Percentiles rank a stretch among this genome's conserved stretches.
Conservation (phyloP, 2,329 filamentous ascomycete genomes). For the Colletotrichum nymphaeae region DNA sequence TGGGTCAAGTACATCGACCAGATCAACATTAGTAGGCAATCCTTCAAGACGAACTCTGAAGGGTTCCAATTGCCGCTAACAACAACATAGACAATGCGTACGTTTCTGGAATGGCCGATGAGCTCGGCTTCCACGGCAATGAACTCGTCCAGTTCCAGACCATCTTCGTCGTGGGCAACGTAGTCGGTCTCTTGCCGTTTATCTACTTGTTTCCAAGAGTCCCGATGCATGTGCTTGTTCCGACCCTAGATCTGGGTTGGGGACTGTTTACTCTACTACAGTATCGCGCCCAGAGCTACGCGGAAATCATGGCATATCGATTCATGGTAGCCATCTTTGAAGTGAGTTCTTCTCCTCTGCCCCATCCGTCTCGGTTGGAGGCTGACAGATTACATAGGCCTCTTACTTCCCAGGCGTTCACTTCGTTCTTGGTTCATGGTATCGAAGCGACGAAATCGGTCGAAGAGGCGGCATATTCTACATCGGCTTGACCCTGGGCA, state of each 20-base stretch:
- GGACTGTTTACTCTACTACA: conserved; percentile 68
- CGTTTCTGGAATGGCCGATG: conserved; percentile 25
- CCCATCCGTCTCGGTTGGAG: conserved; percentile 58
- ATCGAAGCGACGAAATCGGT: conserved; percentile 68
- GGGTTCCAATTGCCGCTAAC: neutral
- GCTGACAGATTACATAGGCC: conserved; percentile 27
- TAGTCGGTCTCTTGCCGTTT: conserved; percentile 63
- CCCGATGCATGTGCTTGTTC: conserved; percentile 62
- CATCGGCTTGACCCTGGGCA: conserved; percentile 61
- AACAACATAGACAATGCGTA: conserved; percentile 1
- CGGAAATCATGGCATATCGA: conserved; percentile 55
- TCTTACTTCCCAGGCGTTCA: conserved; percentile 55
- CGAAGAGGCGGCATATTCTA: conserved; percentile 74
- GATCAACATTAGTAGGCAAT: conserved; percentile 59
- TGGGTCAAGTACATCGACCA: conserved; percentile 69
- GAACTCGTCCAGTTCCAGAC: conserved; percentile 19
- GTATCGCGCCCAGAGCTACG: conserved; percentile 59
- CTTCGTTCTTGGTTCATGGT: conserved; percentile 64
- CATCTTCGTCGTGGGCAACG: conserved; percentile 51
- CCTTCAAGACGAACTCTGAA: too few relatives aligned
- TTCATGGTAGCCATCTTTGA: conserved; percentile 54
- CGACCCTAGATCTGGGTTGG: conserved; percentile 64
- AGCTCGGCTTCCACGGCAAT: conserved; percentile 20
- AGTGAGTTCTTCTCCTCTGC: conserved; percentile 48
- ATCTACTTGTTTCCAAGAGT: conserved; percentile 59